phyloP scores from a whole-genome alignment of 768 basidiomycete genomes.

The Boletales sp. region DNA sequence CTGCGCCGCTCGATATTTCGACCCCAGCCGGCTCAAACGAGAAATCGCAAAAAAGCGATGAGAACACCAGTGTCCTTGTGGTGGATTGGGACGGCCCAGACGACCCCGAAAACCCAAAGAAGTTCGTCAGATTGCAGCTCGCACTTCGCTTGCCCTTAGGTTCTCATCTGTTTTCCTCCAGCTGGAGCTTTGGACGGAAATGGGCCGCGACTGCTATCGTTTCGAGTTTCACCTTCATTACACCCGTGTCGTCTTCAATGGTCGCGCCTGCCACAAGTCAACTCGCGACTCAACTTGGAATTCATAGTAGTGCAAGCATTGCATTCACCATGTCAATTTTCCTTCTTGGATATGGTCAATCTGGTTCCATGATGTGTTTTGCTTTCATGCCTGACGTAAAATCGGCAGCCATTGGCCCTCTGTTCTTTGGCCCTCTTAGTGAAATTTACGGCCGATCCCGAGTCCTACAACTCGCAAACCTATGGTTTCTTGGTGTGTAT shows the following conservation, averaged over 20 bases:
- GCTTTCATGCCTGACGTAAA: not conserved
- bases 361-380: not conserved
- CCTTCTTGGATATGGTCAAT: slow-evolving; percentile 56
- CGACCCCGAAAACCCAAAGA: slow-evolving; percentile 57
- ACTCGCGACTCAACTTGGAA: slow-evolving; percentile 50
- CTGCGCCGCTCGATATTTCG: not conserved
- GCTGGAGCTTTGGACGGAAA: slow-evolving; percentile 57
- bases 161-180: slow-evolving; percentile 18
- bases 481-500: slow-evolving; percentile 57
- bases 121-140: slow-evolving; percentile 33
- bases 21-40: not conserved
- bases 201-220: slow-evolving; percentile 66
- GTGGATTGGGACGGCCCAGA: slow-evolving; percentile 64
- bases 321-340: slow-evolving; percentile 62
- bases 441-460: slow-evolving; percentile 68
- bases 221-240: slow-evolving; percentile 66
- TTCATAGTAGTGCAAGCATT: slow-evolving; percentile 45
- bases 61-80: slow-evolving; percentile 18
- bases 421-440: slow-evolving; percentile 56
- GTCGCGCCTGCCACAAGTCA: slow-evolving; percentile 59
- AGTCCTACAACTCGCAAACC: slow-evolving; percentile 60
- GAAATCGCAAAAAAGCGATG: not conserved
- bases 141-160: not conserved
- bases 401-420: slow-evolving; percentile 26
- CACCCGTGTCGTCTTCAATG: slow-evolving; percentile 70